A percentile compares a stretch with the other conserved stretches of the same genome.
Conservation (phyloP, 345 rosid genomes). For the Hirschfeldia incana region DNA sequence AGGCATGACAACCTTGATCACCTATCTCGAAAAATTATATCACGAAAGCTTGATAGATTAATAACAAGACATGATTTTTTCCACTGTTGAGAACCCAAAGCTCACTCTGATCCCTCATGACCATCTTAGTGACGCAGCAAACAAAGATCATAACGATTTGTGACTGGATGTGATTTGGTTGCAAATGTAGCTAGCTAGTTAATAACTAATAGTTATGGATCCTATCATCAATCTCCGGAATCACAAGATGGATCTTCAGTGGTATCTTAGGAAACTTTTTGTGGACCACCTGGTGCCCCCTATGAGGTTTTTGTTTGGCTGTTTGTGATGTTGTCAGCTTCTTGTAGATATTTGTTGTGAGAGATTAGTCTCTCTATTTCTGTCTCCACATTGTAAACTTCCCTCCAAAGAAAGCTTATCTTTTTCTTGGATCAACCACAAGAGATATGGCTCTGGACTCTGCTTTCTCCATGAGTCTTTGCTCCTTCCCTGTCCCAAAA, state of each 20-base stretch:
- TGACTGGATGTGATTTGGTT: background rate
- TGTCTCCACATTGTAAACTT: conserved; percentile 14
- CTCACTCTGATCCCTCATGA: conserved; percentile 15
- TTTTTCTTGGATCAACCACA: background rate
- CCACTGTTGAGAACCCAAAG: background rate
- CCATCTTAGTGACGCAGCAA: background rate
- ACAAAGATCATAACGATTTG: background rate
- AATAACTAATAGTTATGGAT: conserved; percentile 49
- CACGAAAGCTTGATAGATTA: background rate
- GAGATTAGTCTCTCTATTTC: background rate
- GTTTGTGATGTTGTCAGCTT: conserved; percentile 32
- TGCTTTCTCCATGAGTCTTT: conserved; percentile 34
- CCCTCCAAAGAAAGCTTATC: conserved; percentile 40
- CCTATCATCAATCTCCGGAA: conserved; percentile 82
- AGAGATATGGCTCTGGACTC: conserved; percentile 23
- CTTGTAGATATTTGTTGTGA: conserved; percentile 16
- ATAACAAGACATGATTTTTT: conserved; percentile 14
- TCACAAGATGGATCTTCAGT: conserved; percentile 81
- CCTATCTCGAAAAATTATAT: background rate
- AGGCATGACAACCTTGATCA: too few relatives aligned
- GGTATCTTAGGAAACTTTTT: conserved; percentile 17
- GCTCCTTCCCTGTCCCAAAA: conserved; percentile 14
- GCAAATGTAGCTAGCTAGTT: conserved; percentile 47
- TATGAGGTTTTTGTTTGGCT: conserved; percentile 8
- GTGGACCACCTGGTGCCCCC: conserved; percentile 10